These are phyloP conservation scores for Pleurotus pulmonarius DNA, from an alignment of 768 basidiomycete genomes.

Conservation along the genomic window DNA sequence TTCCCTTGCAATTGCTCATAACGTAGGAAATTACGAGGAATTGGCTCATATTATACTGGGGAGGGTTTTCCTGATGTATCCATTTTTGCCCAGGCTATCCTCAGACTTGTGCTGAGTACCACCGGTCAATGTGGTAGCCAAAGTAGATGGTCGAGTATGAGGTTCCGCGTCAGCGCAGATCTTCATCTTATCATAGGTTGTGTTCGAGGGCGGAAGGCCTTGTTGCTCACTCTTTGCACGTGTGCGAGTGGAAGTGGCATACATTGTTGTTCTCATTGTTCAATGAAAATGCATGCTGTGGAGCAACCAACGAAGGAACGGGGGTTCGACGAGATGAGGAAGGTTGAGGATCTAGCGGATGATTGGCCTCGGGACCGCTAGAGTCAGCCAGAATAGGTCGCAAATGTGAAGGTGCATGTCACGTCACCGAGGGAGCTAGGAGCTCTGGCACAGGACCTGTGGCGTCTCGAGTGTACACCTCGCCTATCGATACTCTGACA, in stretches of 20 bases:
- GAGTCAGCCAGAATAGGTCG: conserved; percentile 16
- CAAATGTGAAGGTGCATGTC: neutral
- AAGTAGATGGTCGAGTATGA: neutral
- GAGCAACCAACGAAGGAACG: conserved; percentile 7
- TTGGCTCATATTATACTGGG: no score
- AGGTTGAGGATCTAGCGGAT: neutral
- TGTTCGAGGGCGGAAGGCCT: neutral
- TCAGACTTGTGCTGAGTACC: neutral
- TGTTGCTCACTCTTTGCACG: conserved; percentile 10
- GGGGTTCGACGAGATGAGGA: neutral
- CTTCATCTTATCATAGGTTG: neutral
- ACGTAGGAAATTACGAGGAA: no score
- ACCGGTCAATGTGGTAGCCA: neutral
- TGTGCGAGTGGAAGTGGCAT: conserved; percentile 41
- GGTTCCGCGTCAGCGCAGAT: neutral
- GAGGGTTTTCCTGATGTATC: no score
- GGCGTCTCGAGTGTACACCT: no score
- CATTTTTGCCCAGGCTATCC: neutral
- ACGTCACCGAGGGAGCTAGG: neutral
- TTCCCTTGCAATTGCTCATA: no score
- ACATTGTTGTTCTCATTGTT: conserved; percentile 17
- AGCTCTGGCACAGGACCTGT: no score
- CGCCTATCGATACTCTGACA: no score
- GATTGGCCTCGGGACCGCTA: conserved; percentile 8
- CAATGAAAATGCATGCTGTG: neutral